Conservation (phyloP, 2,329 filamentous ascomycete genomes). For the Neurospora crassa region DNA sequence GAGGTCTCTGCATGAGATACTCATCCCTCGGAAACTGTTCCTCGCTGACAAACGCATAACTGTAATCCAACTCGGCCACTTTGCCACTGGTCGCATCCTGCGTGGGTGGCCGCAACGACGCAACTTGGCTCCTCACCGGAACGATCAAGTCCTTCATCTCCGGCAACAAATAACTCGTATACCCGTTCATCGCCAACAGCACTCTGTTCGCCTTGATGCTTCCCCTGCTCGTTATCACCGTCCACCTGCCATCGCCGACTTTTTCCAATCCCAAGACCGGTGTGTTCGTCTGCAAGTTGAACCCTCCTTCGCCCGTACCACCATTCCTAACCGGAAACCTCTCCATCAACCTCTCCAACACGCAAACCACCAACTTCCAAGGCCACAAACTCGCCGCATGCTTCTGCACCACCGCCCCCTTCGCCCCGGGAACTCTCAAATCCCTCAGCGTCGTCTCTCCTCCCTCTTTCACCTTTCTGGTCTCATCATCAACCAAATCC, state of each 20-base stretch:
- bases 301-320: slow-evolving; percentile 19
- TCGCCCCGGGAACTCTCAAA: slow-evolving; percentile 45
- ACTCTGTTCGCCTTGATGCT: slow-evolving; percentile 51
- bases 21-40: slow-evolving; percentile 45
- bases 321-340: slow-evolving; percentile 19
- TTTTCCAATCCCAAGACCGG: slow-evolving; percentile 41
- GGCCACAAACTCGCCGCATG: slow-evolving; percentile 67
- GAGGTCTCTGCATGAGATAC: slow-evolving; percentile 63
- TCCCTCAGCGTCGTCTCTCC: slow-evolving; percentile 30
- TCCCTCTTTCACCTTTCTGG: slow-evolving; percentile 18
- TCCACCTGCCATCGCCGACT: slow-evolving; percentile 35
- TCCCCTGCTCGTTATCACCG: slow-evolving; percentile 60
- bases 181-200: slow-evolving; percentile 74
- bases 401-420: slow-evolving; percentile 55
- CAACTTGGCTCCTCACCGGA: slow-evolving; percentile 67
- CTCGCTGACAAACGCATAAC: slow-evolving; percentile 52
- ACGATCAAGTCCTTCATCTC: slow-evolving; percentile 61
- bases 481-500: slow-evolving; percentile 26
- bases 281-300: slow-evolving; percentile 70
- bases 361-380: slow-evolving; percentile 70
- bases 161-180: slow-evolving; percentile 68
- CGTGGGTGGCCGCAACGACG: slow-evolving; percentile 52
- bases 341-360: slow-evolving; percentile 50
- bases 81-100: slow-evolving; percentile 2
- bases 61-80: slow-evolving; percentile 35